Evolutionary conservation across 1,284 basidiomycete genomes (phyloP).

Genomic region (Neonothopanus nambi): DNA sequence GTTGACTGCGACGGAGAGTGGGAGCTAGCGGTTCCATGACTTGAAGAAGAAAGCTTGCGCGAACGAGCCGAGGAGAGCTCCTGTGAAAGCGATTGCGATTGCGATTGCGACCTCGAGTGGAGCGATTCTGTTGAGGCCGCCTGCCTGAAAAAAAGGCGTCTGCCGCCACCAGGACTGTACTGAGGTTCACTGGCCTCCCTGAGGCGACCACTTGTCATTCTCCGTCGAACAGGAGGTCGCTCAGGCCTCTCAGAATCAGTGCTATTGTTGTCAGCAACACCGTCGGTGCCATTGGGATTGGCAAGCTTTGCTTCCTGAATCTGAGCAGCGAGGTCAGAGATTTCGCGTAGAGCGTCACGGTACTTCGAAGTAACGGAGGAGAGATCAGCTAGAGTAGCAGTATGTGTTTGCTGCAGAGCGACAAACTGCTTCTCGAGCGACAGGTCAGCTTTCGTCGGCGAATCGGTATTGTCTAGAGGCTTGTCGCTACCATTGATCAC

Average conservation of each 20-base stretch:
- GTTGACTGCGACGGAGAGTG: conserved; percentile 52
- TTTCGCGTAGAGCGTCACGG: conserved; percentile 85
- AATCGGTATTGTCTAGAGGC: conserved; percentile 12
- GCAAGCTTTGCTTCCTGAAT: conserved; percentile 78
- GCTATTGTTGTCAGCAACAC: conserved; percentile 7
- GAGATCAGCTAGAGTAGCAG: conserved; percentile 78
- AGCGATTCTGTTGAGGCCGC: conserved; percentile 83
- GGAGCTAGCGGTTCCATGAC: conserved; percentile 66
- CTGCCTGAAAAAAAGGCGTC: conserved; percentile 81
- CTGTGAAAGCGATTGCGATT: conserved; percentile 92
- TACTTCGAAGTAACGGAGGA: conserved; percentile 81
- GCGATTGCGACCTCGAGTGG: conserved; percentile 83
- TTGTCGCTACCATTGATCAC: conserved; percentile 2
- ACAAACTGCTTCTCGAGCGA: conserved; percentile 58
- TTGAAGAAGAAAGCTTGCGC: conserved; percentile 77
- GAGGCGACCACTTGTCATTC: conserved; percentile 47
- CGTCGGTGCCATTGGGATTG: conserved; percentile 25
- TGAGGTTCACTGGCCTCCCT: conserved; percentile 53
- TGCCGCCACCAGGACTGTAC: conserved; percentile 43
- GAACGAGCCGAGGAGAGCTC: conserved; percentile 89
- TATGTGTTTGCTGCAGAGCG: conserved; percentile 72
- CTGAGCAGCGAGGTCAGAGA: conserved; percentile 83
- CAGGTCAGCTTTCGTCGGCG: conserved; percentile 27
- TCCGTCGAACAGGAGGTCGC: conserved; percentile 45
- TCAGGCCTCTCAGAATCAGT: conserved; percentile 33